phyloP scores from a whole-genome alignment of 169 alveolate genomes.

The Plasmodium yoelii region DNA sequence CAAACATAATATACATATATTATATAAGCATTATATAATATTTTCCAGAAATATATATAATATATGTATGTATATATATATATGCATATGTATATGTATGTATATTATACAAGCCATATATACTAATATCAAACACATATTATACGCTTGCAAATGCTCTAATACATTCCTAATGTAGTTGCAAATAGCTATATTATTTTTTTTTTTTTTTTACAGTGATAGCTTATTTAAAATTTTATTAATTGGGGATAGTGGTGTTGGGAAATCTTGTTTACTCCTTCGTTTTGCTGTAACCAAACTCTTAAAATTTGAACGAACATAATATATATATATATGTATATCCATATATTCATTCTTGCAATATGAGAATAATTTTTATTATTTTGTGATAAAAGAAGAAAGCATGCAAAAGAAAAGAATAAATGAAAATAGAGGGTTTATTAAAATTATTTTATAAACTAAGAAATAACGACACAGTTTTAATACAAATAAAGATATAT shows the following conservation, averaged over 20 bases:
- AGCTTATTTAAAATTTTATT: constrained; percentile 95
- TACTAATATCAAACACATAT: background rate
- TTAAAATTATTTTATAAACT: background rate
- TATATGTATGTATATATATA: too few species aligned
- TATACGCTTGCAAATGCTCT: background rate
- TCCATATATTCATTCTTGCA: background rate
- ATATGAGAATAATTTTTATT: background rate
- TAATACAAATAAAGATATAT: too few species aligned
- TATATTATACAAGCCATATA: constrained; percentile 3
- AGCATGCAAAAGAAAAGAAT: background rate
- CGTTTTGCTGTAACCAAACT: constrained; percentile 93
- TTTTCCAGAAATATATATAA: background rate
- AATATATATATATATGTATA: background rate
- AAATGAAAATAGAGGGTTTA: background rate
- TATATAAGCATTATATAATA: background rate
- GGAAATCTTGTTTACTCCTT: constrained; percentile 96
- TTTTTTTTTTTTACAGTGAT: constrained; percentile 83
- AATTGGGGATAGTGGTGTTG: constrained; percentile 99
- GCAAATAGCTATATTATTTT: too few species aligned
- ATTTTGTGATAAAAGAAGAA: background rate
- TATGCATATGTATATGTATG: background rate
- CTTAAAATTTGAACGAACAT: constrained; percentile 8
- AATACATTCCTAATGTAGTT: too few species aligned
- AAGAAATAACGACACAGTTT: background rate
- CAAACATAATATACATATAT: background rate